A percentile compares a stretch with the other conserved stretches of the same genome.
Conservation (phyloP, 2,329 filamentous ascomycete genomes). For the Didymella keratinophila region DNA sequence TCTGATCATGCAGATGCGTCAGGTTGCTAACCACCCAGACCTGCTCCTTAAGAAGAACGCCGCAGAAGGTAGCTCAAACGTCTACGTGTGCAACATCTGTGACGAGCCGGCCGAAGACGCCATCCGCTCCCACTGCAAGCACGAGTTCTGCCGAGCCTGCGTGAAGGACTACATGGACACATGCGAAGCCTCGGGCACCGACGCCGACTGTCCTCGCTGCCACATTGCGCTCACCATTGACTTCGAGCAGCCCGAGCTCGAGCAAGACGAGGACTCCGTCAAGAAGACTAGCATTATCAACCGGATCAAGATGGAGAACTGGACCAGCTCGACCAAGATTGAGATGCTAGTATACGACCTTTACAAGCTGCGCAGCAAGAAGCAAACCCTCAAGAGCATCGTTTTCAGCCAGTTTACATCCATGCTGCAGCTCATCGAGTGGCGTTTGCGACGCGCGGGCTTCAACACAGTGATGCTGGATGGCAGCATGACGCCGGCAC, state of each 20-base stretch:
- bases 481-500: conserved; percentile 93
- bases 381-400: conserved; percentile 93
- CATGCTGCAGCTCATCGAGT: conserved; percentile 96
- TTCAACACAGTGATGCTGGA: conserved; percentile 99
- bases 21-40: conserved; percentile 96
- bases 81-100: conserved; percentile 92
- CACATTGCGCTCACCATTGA: conserved; percentile 91
- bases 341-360: conserved; percentile 95
- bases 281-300: conserved; percentile 99
- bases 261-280: conserved; percentile 83
- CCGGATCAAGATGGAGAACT: conserved; percentile 97
- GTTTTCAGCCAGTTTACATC: conserved; percentile 98
- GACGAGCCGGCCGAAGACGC: conserved; percentile 96
- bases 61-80: conserved; percentile 83
- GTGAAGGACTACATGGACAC: conserved; percentile 82
- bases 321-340: conserved; percentile 98
- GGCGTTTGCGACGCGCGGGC: conserved; percentile 93
- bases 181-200: conserved; percentile 68
- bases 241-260: conserved; percentile 92
- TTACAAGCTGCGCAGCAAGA: conserved; percentile 89
- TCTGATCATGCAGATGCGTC: conserved; percentile 98
- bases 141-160: conserved; percentile 88
- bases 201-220: conserved; percentile 82
- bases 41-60: conserved; percentile 85
- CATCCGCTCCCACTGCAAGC: conserved; percentile 88